A percentile compares a stretch with the other conserved stretches of the same genome.
Evolutionary conservation across 805 yeast genomes (phyloP).

Genomic region (Scheffersomyces amazonensis): DNA sequence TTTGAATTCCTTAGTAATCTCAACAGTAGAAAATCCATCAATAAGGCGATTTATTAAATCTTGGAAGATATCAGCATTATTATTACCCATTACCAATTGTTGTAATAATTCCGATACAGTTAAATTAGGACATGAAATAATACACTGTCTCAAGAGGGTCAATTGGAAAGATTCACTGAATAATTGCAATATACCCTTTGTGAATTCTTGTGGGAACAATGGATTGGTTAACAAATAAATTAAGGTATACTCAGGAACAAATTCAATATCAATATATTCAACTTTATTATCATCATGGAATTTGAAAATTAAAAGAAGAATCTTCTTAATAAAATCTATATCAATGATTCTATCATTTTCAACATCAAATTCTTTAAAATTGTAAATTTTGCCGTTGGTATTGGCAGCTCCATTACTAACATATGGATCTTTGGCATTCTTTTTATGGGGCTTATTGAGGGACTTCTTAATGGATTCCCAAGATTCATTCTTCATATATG

Average conservation of each 20-base stretch:
- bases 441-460: slow-evolving; percentile 8
- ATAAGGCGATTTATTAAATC: slow-evolving; percentile 67
- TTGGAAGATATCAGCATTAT: slow-evolving; percentile 60
- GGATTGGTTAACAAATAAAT: slow-evolving; percentile 86
- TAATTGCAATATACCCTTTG: slow-evolving; percentile 55
- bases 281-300: slow-evolving; percentile 15
- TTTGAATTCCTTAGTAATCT: slow-evolving; percentile 50
- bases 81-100: slow-evolving; percentile 51
- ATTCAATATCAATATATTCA: slow-evolving; percentile 19
- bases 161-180: slow-evolving; percentile 43
- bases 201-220: slow-evolving; percentile 62
- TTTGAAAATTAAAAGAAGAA: slow-evolving; percentile 42
- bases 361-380: slow-evolving; percentile 52
- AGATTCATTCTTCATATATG: slow-evolving; percentile 27
- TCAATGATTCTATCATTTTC: slow-evolving; percentile 69
- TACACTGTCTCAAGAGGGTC: slow-evolving; percentile 74
- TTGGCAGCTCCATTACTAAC: background rate
- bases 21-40: slow-evolving; percentile 60
- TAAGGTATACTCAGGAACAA: slow-evolving; percentile 56
- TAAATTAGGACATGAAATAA: slow-evolving; percentile 72
- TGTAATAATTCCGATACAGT: slow-evolving; percentile 59
- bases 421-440: background rate
- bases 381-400: slow-evolving; percentile 10
- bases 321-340: slow-evolving; percentile 46
- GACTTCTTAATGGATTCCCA: slow-evolving; percentile 19